Conservation (phyloP, 257 asterid genomes). For the Coffea canephora region DNA sequence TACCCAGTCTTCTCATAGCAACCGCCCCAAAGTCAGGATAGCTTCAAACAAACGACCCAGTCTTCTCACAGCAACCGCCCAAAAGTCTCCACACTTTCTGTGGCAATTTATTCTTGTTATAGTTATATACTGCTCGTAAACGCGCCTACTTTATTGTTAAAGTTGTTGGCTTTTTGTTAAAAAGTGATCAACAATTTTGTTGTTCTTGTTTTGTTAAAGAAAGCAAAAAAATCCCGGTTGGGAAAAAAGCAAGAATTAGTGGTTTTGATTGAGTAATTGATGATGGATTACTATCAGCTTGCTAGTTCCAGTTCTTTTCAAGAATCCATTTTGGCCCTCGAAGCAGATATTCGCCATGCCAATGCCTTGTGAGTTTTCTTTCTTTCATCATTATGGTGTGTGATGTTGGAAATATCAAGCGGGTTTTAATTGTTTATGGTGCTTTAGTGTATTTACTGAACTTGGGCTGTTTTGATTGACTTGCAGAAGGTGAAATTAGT, state of each 20-base stretch:
- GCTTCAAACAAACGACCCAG: background rate
- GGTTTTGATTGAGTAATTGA: constrained; percentile 1
- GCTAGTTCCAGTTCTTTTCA: constrained; percentile 43
- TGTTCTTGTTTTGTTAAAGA: background rate
- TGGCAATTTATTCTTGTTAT: background rate
- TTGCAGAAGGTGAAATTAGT: background rate
- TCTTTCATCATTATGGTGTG: background rate
- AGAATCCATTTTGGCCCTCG: constrained; percentile 43
- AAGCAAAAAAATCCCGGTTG: background rate
- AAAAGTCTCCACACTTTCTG: background rate
- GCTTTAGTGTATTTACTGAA: background rate
- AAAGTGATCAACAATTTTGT: background rate
- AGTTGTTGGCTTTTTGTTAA: background rate
- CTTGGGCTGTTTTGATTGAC: background rate
- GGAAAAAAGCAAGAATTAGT: background rate
- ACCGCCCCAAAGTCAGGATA: background rate
- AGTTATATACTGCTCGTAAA: background rate
- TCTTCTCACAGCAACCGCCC: background rate
- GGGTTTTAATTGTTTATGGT: background rate
- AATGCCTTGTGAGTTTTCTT: constrained; percentile 45
- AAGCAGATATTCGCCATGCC: constrained; percentile 59
- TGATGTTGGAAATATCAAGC: background rate
- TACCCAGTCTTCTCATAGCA: background rate
- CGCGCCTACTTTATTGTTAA: background rate
- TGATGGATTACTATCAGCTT: constrained; percentile 42